Base-by-base conservation (phyloP, 1,139 yeast genomes). In the Zygoascus sp. region DNA sequence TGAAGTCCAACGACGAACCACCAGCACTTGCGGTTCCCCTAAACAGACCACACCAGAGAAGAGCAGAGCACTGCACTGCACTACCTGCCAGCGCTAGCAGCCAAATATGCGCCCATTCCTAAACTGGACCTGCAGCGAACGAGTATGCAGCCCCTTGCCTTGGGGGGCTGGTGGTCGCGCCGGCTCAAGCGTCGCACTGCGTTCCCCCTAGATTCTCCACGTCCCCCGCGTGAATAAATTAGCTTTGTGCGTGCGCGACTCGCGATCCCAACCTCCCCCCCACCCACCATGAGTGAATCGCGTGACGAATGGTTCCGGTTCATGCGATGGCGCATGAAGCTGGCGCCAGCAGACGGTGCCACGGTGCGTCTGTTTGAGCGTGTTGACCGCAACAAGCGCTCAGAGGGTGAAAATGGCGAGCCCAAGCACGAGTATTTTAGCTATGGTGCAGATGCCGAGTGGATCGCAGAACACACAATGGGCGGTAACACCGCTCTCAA, bases 401-500 rank as follows among this genome's bases (percentile, higher is more conserved):
- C 32, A 11, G 44, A 35, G 15, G 32, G 27, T 10, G 45, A 42
- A 22, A 20, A 27, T 15, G 44, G 36, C 25, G 45, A 42, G 25
- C 36, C 23, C 16, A 35, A 28, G 30, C 16, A 27, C 20, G 45
- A 34, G 21, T 42, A 42, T 28, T 34, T 27, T 28, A 30, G 39
- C 39, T 42, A 34, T 17, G 45, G 45, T 2, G 17, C 32, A 1
- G 39, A 35, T 25, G 45, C 45, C 25, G 41, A 42, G 9, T 42
- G 45, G 45, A 23, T 42, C 19, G 45, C 45, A 9, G 22, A 36
- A 19, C 32, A 37, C 15, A 36, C 45, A 3, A 35, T 42, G 45
- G 45, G 34, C 13, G 45, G 45, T 5, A 42, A 42, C 23, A 20
- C 35, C 13, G 35, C 39, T 3, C n/a, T 42, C n/a, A 42, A 42